phyloP scores from a whole-genome alignment of 1,284 basidiomycete genomes.

The Malassezia yamatoensis region DNA sequence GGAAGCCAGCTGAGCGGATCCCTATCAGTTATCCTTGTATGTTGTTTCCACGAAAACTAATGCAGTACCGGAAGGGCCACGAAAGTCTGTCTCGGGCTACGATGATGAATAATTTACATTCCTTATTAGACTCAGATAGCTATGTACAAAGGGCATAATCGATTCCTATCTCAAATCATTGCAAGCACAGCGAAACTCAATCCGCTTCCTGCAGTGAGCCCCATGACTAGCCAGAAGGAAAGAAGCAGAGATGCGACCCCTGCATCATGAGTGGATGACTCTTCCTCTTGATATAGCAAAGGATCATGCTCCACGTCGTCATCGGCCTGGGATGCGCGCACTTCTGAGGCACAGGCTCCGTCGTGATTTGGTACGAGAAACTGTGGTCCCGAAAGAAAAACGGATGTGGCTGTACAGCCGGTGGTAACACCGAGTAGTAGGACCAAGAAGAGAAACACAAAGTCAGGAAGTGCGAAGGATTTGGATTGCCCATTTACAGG shows the following conservation, averaged over 20 bases:
- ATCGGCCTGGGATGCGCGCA: not conserved
- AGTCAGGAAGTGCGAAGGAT: slow-evolving; percentile 11
- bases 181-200: slow-evolving; percentile 12
- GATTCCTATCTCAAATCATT: not conserved
- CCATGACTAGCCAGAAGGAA: slow-evolving; percentile 23
- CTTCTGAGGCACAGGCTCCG: not conserved
- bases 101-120: slow-evolving; percentile 28
- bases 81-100: slow-evolving; percentile 32
- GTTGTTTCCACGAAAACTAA: slow-evolving; percentile 43
- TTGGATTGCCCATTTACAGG: not conserved
- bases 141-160: too few species aligned
- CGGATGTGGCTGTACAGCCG: slow-evolving; percentile 20
- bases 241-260: slow-evolving; percentile 16
- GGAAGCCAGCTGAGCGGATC: slow-evolving; percentile 62
- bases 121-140: not conserved
- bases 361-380: not conserved
- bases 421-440: slow-evolving; percentile 21
- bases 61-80: slow-evolving; percentile 36
- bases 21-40: slow-evolving; percentile 77
- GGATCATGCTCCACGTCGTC: slow-evolving; percentile 3
- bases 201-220: slow-evolving; percentile 19
- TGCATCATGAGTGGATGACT: slow-evolving; percentile 8
- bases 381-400: slow-evolving; percentile 21
- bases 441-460: slow-evolving; percentile 18
- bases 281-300: not conserved